Base-by-base conservation (phyloP, 2,329 filamentous ascomycete genomes). In the Colletotrichum lentis region DNA sequence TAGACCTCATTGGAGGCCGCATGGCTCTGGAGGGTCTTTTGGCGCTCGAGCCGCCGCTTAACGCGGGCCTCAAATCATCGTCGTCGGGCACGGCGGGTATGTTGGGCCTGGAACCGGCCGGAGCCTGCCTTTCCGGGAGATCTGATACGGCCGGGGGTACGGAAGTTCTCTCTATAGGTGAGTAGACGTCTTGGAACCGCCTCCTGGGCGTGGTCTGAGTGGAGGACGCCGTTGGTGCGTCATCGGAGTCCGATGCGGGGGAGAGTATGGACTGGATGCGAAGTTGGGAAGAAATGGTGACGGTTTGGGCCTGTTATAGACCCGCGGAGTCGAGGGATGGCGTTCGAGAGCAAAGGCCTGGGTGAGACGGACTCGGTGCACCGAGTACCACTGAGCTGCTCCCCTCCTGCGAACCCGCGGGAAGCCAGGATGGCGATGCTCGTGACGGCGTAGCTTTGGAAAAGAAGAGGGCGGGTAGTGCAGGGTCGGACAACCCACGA, bases 1-100 rank as follows among this genome's bases (percentile, higher is more conserved):
- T 92, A 54, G 91, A 93, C 72, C 92, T 86, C 86, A 93, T 91
- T 41, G 83, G 83, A 14, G 81, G 77, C 64, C 82, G 80, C 73
- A 77, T 78, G n/a, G 83, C 83, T 74, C 80, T 80, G 53, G 76
- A 72, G 55, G 79, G 77, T 69, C 80, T 83, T 73, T 80, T 81
- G 39, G 39, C 41, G 54, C 46, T 39, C 11, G 43, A 31, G 58
- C 35, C 37, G 31, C 64, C 64, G 7, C 64, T 43, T 31, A 62
- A 24, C 37, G 43, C 18, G 16, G 64, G 58, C 58, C 43, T 67
- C 37, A 39, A 54, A 69, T 77, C 74, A 71, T 80, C 73, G 69
- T 77, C 73, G 68, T 74, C 64, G 18, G 54, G 59, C 70, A 61
- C 72, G 73, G 72, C 71, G 43, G 66, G 58, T 46, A 47, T 31